Evolutionary conservation across 257 asterid species (phyloP).

Genomic region (Hygrophila difformis): DNA sequence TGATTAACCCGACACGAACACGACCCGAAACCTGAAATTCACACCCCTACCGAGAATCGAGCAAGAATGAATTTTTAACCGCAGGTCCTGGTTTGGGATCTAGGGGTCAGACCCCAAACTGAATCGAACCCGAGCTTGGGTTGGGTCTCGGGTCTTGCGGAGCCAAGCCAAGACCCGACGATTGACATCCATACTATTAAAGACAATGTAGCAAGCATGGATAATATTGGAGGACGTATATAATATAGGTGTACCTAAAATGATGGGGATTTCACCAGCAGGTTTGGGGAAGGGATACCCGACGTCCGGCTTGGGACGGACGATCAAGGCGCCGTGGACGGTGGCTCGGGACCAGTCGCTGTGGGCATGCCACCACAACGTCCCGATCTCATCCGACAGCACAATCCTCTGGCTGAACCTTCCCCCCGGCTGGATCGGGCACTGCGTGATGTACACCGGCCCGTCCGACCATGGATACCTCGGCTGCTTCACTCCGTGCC

Average conservation of each 20-base stretch:
- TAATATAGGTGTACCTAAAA: constrained; percentile 29
- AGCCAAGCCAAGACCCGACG: too few species aligned
- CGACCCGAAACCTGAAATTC: too few species aligned
- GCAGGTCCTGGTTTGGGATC: too few species aligned
- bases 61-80: too few species aligned
- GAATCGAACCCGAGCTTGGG: too few species aligned
- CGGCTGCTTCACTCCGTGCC: constrained; percentile 54
- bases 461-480: constrained; percentile 54
- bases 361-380: constrained; percentile 56
- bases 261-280: constrained; percentile 34
- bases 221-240: too few species aligned
- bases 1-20: too few species aligned
- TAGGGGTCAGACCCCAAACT: too few species aligned
- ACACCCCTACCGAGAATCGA: too few species aligned
- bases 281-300: constrained; percentile 37
- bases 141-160: too few species aligned
- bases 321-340: constrained; percentile 37
- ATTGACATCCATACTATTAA: too few species aligned
- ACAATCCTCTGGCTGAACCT: constrained; percentile 29
- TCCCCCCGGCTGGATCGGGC: constrained; percentile 39
- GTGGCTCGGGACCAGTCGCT: constrained; percentile 49
- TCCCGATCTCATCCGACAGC: constrained; percentile 39
- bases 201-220: too few species aligned
- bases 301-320: constrained; percentile 18
- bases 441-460: constrained; percentile 44